These are phyloP conservation scores for Heterobasidion parviporum DNA, from an alignment of 1,284 basidiomycete genomes.

Conservation along the genomic window DNA sequence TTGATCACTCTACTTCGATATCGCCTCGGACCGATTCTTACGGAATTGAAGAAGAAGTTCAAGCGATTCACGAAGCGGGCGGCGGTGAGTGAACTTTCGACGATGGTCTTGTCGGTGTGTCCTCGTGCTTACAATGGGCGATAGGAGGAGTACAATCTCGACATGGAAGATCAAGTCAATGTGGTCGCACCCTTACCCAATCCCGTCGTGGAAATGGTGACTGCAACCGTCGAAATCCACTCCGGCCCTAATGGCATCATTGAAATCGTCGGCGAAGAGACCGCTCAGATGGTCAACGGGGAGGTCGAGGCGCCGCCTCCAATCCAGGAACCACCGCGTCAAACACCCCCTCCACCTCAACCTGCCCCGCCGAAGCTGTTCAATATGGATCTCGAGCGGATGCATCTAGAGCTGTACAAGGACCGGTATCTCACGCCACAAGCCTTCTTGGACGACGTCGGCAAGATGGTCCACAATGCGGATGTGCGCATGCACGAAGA, in stretches of 20 bases:
- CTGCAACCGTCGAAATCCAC: conserved; percentile 32
- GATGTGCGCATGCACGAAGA: conserved; percentile 59
- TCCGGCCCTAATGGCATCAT: conserved; percentile 32
- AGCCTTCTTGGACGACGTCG: conserved; percentile 84
- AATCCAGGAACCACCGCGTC: background rate
- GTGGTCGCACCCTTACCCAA: background rate
- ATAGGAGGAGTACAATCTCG: conserved; percentile 69
- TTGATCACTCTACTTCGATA: conserved; percentile 82
- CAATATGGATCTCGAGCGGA: conserved; percentile 86
- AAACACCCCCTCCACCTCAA: conserved; percentile 1
- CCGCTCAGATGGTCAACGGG: conserved; percentile 5
- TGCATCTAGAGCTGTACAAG: conserved; percentile 83
- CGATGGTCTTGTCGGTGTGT: background rate
- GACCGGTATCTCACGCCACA: conserved; percentile 83
- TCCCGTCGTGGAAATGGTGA: conserved; percentile 14
- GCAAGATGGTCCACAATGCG: conserved; percentile 88
- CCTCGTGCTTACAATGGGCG: conserved; percentile 1
- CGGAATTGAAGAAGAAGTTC: conserved; percentile 89
- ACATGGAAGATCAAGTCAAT: background rate
- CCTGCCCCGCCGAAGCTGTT: conserved; percentile 32
- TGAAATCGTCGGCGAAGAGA: conserved; percentile 34
- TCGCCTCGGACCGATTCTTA: conserved; percentile 79
- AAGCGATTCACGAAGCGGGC: conserved; percentile 85
- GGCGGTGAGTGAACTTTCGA: conserved; percentile 42
- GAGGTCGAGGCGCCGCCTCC: background rate